These are phyloP conservation scores for Metschnikowia similis DNA, from an alignment of 805 yeast species.

Conservation along the genomic window DNA sequence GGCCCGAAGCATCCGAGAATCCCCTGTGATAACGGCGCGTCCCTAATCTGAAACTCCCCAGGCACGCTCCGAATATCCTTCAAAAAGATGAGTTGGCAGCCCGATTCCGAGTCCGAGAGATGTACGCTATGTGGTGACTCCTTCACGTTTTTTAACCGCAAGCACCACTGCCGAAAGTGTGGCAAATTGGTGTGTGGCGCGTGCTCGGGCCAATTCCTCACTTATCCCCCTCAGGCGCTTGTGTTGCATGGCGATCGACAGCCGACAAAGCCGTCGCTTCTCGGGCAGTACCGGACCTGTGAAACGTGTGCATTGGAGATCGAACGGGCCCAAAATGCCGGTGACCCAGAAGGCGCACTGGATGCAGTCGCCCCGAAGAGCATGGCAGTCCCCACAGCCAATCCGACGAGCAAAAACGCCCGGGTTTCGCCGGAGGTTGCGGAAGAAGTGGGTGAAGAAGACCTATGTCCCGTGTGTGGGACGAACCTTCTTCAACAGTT, in stretches of 20 bases:
- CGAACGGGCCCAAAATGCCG: slow-evolving; percentile 4
- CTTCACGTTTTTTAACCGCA: slow-evolving; percentile 61
- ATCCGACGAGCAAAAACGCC: not conserved
- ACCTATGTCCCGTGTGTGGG: slow-evolving; percentile 43
- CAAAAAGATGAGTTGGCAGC: slow-evolving; percentile 52
- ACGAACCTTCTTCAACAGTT: slow-evolving; percentile 24
- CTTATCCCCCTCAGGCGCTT: slow-evolving; percentile 21
- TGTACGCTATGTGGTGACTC: slow-evolving; percentile 53
- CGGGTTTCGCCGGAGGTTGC: slow-evolving; percentile 1
- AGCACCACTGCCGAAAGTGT: slow-evolving; percentile 82
- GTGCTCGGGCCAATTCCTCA: slow-evolving; percentile 54
- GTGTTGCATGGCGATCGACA: slow-evolving; percentile 16
- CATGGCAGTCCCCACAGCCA: slow-evolving; percentile 10
- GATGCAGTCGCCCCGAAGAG: slow-evolving; percentile 11
- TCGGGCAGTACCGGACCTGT: slow-evolving; percentile 59
- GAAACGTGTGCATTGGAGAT: slow-evolving; percentile 63
- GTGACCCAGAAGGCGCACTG: slow-evolving; percentile 7
- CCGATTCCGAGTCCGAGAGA: slow-evolving; percentile 47
- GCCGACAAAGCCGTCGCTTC: slow-evolving; percentile 9
- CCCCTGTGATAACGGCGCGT: too few relatives aligned
- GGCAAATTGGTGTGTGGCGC: slow-evolving; percentile 73
- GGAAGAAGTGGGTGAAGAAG: slow-evolving; percentile 27
- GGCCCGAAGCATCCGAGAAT: too few relatives aligned
- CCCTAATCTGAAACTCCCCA: too few relatives aligned
- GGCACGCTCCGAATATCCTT: not conserved